These are phyloP conservation scores for Dendrobium chrysotoxum DNA, from an alignment of 106 monocot genomes.

Conservation along the genomic window DNA sequence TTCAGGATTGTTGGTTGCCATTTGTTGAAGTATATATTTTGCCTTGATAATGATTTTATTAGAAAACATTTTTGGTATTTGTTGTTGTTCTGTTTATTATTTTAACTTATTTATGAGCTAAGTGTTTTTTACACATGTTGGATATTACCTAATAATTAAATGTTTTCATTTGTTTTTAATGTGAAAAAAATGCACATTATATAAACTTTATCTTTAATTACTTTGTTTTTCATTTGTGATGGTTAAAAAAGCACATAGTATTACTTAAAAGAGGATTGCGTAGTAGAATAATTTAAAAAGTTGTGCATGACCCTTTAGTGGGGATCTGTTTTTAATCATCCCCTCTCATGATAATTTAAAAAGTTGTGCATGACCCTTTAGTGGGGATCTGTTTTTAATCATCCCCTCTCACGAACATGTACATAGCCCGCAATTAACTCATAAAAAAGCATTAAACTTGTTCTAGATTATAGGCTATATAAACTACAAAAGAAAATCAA, in stretches of 20 bases:
- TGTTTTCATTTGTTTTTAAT: background rate
- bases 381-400: background rate
- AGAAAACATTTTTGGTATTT: background rate
- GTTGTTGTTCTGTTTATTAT: background rate
- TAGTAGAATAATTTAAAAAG: background rate
- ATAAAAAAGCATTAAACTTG: background rate
- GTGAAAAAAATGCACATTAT: background rate
- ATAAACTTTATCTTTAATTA: background rate
- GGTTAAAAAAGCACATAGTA: background rate
- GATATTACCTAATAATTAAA: background rate
- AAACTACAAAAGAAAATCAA: too few species aligned
- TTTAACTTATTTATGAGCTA: background rate
- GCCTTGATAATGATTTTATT: background rate
- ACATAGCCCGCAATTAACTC: background rate
- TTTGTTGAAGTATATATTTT: background rate
- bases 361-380: background rate
- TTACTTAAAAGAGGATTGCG: background rate
- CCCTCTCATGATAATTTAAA: constrained; percentile 3
- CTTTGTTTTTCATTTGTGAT: background rate
- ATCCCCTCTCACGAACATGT: background rate
- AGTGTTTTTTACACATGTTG: background rate
- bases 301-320: background rate
- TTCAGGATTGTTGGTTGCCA: background rate
- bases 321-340: background rate
- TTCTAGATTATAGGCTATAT: background rate